These are phyloP conservation scores for Aspergillus sp. DNA, from an alignment of 2,329 filamentous ascomycete genomes.

Conservation along the genomic window DNA sequence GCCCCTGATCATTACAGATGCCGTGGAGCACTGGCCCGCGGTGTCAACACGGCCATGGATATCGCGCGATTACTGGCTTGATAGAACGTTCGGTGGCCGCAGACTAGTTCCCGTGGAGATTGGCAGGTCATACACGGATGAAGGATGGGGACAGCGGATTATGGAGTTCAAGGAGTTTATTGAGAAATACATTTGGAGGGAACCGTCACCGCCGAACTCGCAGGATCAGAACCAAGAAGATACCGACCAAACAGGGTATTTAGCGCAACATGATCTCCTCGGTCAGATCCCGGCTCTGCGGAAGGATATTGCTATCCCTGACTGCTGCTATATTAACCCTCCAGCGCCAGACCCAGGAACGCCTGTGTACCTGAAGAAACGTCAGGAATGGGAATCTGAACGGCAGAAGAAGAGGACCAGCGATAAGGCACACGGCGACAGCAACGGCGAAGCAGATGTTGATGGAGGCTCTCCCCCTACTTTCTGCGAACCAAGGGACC, in stretches of 20 bases:
- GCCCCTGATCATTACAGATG: slow-evolving; percentile 69
- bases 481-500: slow-evolving; percentile 43
- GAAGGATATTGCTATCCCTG: slow-evolving; percentile 75
- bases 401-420: background rate
- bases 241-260: slow-evolving; percentile 63
- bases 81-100: slow-evolving; percentile 71
- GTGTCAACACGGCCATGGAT: slow-evolving; percentile 68
- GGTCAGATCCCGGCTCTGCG: slow-evolving; percentile 74
- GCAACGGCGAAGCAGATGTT: background rate
- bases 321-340: slow-evolving; percentile 76
- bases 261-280: slow-evolving; percentile 90
- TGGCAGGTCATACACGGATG: slow-evolving; percentile 83
- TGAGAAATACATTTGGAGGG: slow-evolving; percentile 54
- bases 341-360: slow-evolving; percentile 55
- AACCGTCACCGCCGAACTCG: slow-evolving; percentile 1
- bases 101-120: slow-evolving; percentile 84
- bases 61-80: slow-evolving; percentile 70
- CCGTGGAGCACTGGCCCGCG: slow-evolving; percentile 75
- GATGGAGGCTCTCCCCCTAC: background rate
- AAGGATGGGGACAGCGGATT: slow-evolving; percentile 79
- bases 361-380: slow-evolving; percentile 44
- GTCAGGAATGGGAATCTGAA: slow-evolving; percentile 23
- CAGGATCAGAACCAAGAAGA: slow-evolving; percentile 6
- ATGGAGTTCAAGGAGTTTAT: slow-evolving; percentile 74
- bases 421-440: background rate